Evolutionary conservation across 2,329 filamentous ascomycete species (phyloP).

Genomic region (Tricladium varicosporioides): DNA sequence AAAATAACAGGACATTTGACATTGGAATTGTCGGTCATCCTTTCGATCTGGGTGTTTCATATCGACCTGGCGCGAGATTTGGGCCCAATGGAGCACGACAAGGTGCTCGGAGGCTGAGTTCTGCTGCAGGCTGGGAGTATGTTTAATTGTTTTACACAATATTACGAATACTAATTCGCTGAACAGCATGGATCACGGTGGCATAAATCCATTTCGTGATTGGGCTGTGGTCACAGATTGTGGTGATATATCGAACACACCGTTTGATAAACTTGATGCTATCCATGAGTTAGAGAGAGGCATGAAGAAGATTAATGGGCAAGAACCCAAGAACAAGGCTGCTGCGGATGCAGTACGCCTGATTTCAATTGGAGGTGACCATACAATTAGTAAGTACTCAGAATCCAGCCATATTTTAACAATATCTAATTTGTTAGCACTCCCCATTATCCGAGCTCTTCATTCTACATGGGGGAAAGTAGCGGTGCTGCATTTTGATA

Average conservation of each 20-base stretch:
- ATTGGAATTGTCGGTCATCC: conserved; percentile 33
- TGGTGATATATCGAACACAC: conserved; percentile 31
- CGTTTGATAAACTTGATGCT: conserved; percentile 31
- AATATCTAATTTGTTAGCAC: conserved; percentile 17
- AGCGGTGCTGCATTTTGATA: conserved; percentile 32
- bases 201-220: conserved; percentile 28
- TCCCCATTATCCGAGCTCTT: conserved; percentile 31
- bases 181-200: conserved; percentile 28
- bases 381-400: conserved; percentile 30
- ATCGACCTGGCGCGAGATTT: conserved; percentile 32
- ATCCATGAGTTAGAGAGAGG: conserved; percentile 30
- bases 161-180: conserved; percentile 8
- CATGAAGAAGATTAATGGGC: conserved; percentile 25
- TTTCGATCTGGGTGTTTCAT: conserved; percentile 32
- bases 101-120: conserved; percentile 26
- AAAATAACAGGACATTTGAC: conserved; percentile 29
- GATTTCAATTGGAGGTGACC: conserved; percentile 32
- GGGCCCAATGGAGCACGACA: conserved; percentile 31
- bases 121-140: conserved; percentile 26
- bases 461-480: conserved; percentile 32
- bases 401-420: background rate
- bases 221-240: conserved; percentile 32
- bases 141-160: conserved; percentile 8
- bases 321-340: conserved; percentile 27
- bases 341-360: conserved; percentile 25